Conservation (phyloP, 371 early-diverging fungal genomes). For the Phascolomyces articulosus region DNA sequence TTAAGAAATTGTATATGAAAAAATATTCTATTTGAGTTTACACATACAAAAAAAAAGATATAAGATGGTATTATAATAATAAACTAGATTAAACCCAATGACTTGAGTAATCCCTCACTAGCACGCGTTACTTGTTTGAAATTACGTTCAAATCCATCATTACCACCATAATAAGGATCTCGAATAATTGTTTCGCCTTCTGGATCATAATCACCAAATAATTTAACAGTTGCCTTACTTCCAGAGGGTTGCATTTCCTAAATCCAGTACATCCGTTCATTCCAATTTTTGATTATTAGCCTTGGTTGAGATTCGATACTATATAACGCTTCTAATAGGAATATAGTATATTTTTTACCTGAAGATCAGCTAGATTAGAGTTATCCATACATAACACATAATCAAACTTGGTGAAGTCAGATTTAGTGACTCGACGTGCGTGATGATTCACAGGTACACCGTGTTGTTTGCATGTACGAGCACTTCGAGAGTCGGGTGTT, state of each 20-base stretch:
- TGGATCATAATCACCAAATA: slow-evolving; percentile 92
- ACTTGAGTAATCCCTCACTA: slow-evolving; percentile 46
- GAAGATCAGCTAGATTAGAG: slow-evolving; percentile 74
- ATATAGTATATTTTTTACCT: slow-evolving; percentile 37
- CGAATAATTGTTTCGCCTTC: slow-evolving; percentile 76
- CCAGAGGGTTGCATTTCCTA: slow-evolving; percentile 34
- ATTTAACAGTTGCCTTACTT: slow-evolving; percentile 36
- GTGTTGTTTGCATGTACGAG: slow-evolving; percentile 70
- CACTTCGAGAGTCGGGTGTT: slow-evolving; percentile 75
- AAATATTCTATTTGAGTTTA: too few species aligned
- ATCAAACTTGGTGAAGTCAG: slow-evolving; percentile 78
- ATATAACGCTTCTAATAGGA: too few species aligned
- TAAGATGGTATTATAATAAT: not conserved
- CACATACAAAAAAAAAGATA: not conserved
- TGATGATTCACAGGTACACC: slow-evolving; percentile 82
- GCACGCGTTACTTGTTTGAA: slow-evolving; percentile 82
- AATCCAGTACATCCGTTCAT: not conserved
- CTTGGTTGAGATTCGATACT: too few species aligned
- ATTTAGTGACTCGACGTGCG: slow-evolving; percentile 67
- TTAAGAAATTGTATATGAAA: too few species aligned
- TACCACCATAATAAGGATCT: slow-evolving; percentile 91
- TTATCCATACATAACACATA: slow-evolving; percentile 90
- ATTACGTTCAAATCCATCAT: slow-evolving; percentile 84
- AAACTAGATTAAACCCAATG: slow-evolving; percentile 28
- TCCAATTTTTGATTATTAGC: too few species aligned